Evolutionary conservation across 2,329 filamentous ascomycete species (phyloP), one percentile per base, ranked within the genome.

Genomic region (Macrophomina phaseolina): DNA sequence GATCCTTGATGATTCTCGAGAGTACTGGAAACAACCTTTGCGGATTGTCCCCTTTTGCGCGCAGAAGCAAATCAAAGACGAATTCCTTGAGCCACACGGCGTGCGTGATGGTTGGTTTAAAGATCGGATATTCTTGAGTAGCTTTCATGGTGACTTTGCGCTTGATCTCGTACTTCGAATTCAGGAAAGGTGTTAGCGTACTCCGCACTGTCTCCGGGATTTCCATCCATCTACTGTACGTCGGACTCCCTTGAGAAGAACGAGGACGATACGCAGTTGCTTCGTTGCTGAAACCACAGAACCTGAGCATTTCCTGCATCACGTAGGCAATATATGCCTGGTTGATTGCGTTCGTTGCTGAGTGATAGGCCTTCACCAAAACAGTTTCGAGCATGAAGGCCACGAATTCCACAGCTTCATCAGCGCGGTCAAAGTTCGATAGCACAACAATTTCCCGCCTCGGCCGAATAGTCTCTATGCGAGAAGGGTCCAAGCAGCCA

Each of bases 251-350:
- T 34, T 89, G 86, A 23, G 84, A 81, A 56, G 83, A 81, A 45
- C 85, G 82, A 46, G 84, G 81, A 52, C 84, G 81, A 18, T 84
- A 77, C 9, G 48, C 30, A 36, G 81, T 80, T 46, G 84, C 80
- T 23, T 83, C 87, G 11, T 85, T 82, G 67, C 84, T 89, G 73
- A 97, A 89, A 34, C 91, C 89, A 73, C 91, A 92, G 70, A 90
- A 88, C 52, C 90, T 89, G 3, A 98, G 85, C 48, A 98, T 85
- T 73, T 97, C 91, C 78, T 99, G 95, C 89, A 99, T 97, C 1
- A 91, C 92, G 78, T 91, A 99, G 1, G 94, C 94, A 18, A 99
- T 84, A 75, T 96, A 97, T 0, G 93, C 94, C 77, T 98, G 95
- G 5, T 93, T 86, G 70, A 89, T 90, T 2, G 93, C 91, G 75